These are phyloP conservation scores for Ceratobasidium sp. DNA, from an alignment of 1,284 basidiomycete species.

Conservation along the genomic window DNA sequence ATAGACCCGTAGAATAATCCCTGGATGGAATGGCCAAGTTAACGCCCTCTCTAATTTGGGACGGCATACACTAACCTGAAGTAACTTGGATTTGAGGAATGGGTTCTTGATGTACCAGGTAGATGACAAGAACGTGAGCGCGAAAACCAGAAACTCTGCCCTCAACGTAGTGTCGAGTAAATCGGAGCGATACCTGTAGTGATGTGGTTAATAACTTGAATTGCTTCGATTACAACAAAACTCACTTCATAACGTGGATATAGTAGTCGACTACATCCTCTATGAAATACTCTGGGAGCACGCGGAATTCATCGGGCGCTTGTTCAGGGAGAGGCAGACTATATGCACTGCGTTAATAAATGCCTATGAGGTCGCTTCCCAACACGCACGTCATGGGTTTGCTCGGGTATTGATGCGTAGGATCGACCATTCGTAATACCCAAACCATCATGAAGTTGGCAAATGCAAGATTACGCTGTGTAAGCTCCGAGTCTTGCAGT, in stretches of 20 bases:
- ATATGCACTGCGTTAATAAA: conserved; percentile 1
- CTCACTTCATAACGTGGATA: conserved; percentile 80
- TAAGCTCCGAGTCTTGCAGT: conserved; percentile 83
- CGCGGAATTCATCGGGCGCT: conserved; percentile 82
- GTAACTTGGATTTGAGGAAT: conserved; percentile 96
- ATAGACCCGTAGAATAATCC: conserved; percentile 83
- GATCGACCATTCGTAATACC: conserved; percentile 93
- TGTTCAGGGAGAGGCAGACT: conserved; percentile 86
- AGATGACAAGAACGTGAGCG: conserved; percentile 89
- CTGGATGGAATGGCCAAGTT: conserved; percentile 53
- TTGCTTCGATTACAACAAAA: conserved; percentile 38
- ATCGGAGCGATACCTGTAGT: conserved; percentile 72
- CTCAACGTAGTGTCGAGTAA: conserved; percentile 82
- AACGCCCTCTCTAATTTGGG: conserved; percentile 5
- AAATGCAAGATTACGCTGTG: conserved; percentile 81
- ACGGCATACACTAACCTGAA: conserved; percentile 70
- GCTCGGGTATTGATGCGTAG: conserved; percentile 76
- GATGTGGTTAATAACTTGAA: conserved; percentile 38
- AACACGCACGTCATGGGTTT: conserved; percentile 67
- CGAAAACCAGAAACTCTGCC: conserved; percentile 87
- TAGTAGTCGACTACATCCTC: conserved; percentile 94
- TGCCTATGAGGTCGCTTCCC: conserved; percentile 37
- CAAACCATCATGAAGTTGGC: conserved; percentile 91
- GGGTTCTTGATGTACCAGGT: conserved; percentile 99
- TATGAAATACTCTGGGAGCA: conserved; percentile 91